phyloP scores from a whole-genome alignment of 345 rosid genomes.

The Linum lewisii region DNA sequence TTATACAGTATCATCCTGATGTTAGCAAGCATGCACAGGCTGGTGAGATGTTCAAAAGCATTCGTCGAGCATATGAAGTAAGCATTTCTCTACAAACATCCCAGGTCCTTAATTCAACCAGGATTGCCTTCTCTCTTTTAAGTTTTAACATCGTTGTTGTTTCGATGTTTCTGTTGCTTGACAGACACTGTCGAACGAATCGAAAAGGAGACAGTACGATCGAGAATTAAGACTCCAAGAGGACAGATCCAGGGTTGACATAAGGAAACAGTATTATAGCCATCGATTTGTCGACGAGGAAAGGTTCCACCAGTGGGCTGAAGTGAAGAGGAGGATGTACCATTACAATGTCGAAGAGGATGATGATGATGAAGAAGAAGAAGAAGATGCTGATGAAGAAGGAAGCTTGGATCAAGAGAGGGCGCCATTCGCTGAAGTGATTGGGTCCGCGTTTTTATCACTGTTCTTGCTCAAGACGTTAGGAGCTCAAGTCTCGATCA shows the following conservation, averaged over 20 bases:
- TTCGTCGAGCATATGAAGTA: constrained; percentile 71
- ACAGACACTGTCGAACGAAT: constrained; percentile 73
- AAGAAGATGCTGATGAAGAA: constrained; percentile 23
- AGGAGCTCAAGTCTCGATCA: constrained; percentile 51
- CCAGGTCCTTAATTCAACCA: background rate
- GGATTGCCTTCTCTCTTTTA: background rate
- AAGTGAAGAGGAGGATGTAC: constrained; percentile 40
- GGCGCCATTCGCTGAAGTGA: constrained; percentile 48
- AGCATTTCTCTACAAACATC: constrained; percentile 19
- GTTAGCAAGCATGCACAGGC: constrained; percentile 66
- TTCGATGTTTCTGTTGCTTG: constrained; percentile 1
- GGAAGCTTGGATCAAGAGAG: constrained; percentile 30
- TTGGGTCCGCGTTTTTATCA: constrained; percentile 47
- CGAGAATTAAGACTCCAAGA: constrained; percentile 36
- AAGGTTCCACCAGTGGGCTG: constrained; percentile 52
- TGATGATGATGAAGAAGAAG: constrained; percentile 31
- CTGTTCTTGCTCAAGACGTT: constrained; percentile 46
- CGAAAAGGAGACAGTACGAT: constrained; percentile 54
- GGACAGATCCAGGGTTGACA: constrained; percentile 21
- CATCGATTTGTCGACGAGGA: constrained; percentile 40
- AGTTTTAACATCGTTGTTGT: constrained; percentile 5
- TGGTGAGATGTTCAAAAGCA: constrained; percentile 64
- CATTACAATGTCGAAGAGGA: no score
- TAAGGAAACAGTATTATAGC: constrained; percentile 24
- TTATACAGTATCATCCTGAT: constrained; percentile 74